Percentiles rank a stretch among this genome's conserved stretches.
Evolutionary conservation across 192 early-diverging fungal species (phyloP).

Genomic region (Umbelopsis sp.): DNA sequence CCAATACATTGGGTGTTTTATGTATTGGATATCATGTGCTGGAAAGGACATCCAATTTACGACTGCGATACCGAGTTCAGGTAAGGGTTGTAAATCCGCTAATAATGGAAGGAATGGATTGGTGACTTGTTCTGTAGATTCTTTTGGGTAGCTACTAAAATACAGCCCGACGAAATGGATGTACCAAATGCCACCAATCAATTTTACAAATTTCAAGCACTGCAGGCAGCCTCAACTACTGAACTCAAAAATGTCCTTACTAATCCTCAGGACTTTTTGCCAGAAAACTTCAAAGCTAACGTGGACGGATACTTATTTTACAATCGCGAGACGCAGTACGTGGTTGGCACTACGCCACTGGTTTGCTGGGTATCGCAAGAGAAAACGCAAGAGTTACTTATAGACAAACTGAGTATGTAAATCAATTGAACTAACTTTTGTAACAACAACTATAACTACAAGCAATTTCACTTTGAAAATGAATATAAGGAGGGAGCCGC

Average conservation of each 20-base stretch:
- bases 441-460: not conserved
- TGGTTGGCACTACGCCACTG: slow-evolving; percentile 52
- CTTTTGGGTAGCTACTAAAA: slow-evolving; percentile 50
- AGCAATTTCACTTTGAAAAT: no score
- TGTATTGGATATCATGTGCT: slow-evolving; percentile 63
- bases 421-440: no score
- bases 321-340: slow-evolving; percentile 55
- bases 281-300: slow-evolving; percentile 2
- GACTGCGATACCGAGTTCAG: slow-evolving; percentile 66
- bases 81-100: slow-evolving; percentile 22
- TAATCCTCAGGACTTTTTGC: slow-evolving; percentile 19
- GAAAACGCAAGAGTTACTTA: not conserved
- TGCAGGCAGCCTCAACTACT: slow-evolving; percentile 6
- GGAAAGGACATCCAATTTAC: slow-evolving; percentile 61
- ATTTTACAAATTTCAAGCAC: slow-evolving; percentile 32
- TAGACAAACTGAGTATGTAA: not conserved
- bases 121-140: slow-evolving; percentile 15
- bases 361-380: slow-evolving; percentile 50
- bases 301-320: slow-evolving; percentile 58
- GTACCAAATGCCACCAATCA: slow-evolving; percentile 19
- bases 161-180: slow-evolving; percentile 52
- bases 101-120: no score
- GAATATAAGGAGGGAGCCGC: not conserved
- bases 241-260: slow-evolving; percentile 3
- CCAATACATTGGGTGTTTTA: slow-evolving; percentile 51